Percentiles rank a stretch among this genome's conserved stretches.
Evolutionary conservation across 192 early-diverging fungal species (phyloP).

Genomic region (Coemansia sp.): DNA sequence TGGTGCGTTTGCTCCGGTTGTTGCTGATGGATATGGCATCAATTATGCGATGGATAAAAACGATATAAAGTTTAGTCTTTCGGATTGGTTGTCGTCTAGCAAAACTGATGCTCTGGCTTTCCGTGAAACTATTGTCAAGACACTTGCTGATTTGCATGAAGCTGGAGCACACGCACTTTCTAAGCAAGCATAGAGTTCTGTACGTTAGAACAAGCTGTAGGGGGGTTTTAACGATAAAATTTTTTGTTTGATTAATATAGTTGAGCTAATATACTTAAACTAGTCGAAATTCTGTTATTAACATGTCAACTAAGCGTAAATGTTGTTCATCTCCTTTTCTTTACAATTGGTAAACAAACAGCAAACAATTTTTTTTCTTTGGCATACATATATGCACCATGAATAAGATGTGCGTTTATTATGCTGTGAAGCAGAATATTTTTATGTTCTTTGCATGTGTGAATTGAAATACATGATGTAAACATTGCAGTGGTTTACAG

Average conservation of each 20-base stretch:
- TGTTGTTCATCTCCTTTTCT: neutral
- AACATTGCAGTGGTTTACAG: too few relatives aligned
- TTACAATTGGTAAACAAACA: neutral
- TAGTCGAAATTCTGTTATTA: neutral
- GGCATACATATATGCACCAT: neutral
- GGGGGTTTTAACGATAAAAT: neutral
- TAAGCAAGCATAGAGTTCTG: too few relatives aligned
- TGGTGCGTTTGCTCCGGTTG: conserved; percentile 84
- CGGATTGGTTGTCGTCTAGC: conserved; percentile 50
- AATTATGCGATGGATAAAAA: conserved; percentile 71
- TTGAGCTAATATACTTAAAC: neutral
- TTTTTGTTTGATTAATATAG: neutral
- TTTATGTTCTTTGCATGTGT: too few relatives aligned
- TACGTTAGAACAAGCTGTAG: too few relatives aligned
- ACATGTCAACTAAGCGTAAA: too few relatives aligned
- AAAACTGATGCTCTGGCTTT: conserved; percentile 58
- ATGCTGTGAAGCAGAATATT: too few relatives aligned
- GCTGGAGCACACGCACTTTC: conserved; percentile 19
- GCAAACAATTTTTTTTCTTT: neutral
- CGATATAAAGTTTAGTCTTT: conserved; percentile 70
- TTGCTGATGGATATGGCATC: conserved; percentile 82
- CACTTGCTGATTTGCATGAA: conserved; percentile 39
- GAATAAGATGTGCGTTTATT: too few relatives aligned
- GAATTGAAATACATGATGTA: too few relatives aligned
- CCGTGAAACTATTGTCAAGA: conserved; percentile 56